These are phyloP conservation scores for Suillus subluteus DNA, from an alignment of 768 basidiomycete species.

Conservation along the genomic window DNA sequence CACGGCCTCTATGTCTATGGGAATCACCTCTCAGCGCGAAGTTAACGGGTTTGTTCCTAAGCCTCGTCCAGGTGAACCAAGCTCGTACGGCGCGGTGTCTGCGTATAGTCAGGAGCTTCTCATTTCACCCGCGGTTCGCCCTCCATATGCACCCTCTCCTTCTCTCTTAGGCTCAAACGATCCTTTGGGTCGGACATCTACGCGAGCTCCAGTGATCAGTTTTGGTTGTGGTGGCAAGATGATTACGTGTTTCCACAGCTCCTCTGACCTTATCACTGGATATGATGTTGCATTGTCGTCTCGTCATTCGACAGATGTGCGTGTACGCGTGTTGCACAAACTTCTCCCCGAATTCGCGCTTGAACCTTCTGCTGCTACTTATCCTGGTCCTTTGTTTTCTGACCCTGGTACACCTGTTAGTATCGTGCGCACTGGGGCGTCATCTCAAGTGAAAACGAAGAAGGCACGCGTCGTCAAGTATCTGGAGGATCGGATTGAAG, in stretches of 20 bases:
- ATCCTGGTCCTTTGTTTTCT: slow-evolving; percentile 86
- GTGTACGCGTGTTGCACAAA: slow-evolving; percentile 67
- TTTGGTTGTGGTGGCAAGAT: slow-evolving; percentile 96
- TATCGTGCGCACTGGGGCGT: slow-evolving; percentile 64
- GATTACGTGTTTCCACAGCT: slow-evolving; percentile 85
- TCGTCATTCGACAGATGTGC: slow-evolving; percentile 68
- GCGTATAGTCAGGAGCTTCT: slow-evolving; percentile 32
- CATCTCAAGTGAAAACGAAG: slow-evolving; percentile 77
- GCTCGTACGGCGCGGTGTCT: slow-evolving; percentile 19
- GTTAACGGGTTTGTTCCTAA: slow-evolving; percentile 31
- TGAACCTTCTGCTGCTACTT: slow-evolving; percentile 56
- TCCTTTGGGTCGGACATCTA: slow-evolving; percentile 73
- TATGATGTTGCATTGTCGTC: slow-evolving; percentile 79
- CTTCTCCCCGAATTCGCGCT: slow-evolving; percentile 70
- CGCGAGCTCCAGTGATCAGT: slow-evolving; percentile 76
- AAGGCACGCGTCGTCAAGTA: slow-evolving; percentile 80
- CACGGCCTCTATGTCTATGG: slow-evolving; percentile 24
- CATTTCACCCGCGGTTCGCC: slow-evolving; percentile 41
- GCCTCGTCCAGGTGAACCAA: slow-evolving; percentile 23
- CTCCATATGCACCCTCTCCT: slow-evolving; percentile 82
- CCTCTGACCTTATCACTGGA: slow-evolving; percentile 65
- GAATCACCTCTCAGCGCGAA: slow-evolving; percentile 26
- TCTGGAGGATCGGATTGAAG: slow-evolving; percentile 72
- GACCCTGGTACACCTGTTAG: slow-evolving; percentile 71
- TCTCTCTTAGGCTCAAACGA: slow-evolving; percentile 83